These are phyloP conservation scores for Tetrahymena malaccensis DNA, from an alignment of 73 alveolate genomes.

Conservation along the genomic window DNA sequence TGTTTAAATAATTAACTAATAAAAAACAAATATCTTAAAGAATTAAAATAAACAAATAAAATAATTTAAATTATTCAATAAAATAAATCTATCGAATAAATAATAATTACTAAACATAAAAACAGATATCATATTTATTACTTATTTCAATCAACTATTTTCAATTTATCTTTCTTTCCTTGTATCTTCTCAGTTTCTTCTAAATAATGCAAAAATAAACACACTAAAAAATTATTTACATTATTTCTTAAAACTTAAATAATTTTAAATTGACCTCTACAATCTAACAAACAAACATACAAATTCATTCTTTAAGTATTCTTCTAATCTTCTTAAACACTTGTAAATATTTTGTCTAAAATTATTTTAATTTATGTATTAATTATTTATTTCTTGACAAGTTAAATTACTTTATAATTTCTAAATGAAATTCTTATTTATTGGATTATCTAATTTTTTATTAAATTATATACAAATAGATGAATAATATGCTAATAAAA, in stretches of 20 bases:
- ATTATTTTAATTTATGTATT: not conserved
- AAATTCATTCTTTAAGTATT: not conserved
- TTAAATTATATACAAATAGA: not conserved
- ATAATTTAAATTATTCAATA: not conserved
- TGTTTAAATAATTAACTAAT: not conserved
- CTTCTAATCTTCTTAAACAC: not conserved
- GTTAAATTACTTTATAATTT: no score
- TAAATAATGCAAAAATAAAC: not conserved
- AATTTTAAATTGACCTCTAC: not conserved
- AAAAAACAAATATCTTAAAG: not conserved
- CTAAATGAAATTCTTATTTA: no score
- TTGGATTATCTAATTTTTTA: no score
- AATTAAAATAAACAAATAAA: not conserved
- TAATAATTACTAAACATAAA: not conserved
- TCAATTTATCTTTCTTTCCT: not conserved
- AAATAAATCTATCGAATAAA: not conserved
- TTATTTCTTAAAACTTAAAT: no score
- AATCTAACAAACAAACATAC: not conserved
- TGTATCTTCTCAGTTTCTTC: not conserved
- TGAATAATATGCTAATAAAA: not conserved
- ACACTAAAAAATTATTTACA: not conserved
- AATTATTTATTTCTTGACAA: no score
- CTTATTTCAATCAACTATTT: not conserved
- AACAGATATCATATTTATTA: not conserved
- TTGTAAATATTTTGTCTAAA: not conserved